phyloP scores from a whole-genome alignment of 805 yeast genomes.

The Clavispora fructus region DNA sequence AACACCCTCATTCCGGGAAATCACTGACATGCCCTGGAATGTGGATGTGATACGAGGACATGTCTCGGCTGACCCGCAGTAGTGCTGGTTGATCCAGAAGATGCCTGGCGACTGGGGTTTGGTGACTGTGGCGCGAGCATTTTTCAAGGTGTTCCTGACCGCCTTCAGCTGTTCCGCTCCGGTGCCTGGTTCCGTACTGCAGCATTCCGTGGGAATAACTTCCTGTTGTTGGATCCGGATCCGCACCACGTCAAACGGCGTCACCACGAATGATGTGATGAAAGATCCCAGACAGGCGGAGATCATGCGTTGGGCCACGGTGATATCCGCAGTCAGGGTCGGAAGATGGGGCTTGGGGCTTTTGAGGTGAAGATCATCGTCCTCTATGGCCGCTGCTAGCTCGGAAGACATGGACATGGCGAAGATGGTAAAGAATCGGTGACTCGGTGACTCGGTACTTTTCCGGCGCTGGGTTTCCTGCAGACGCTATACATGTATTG shows the following conservation, averaged over 20 bases:
- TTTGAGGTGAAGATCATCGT: constrained; percentile 14
- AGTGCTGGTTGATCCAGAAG: constrained; percentile 32
- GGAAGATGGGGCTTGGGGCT: neutral
- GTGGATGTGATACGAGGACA: constrained; percentile 63
- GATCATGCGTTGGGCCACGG: constrained; percentile 60
- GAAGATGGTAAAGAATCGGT: neutral
- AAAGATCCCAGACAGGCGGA: constrained; percentile 77
- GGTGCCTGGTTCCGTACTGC: neutral
- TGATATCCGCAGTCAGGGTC: constrained; percentile 26
- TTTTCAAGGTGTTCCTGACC: constrained; percentile 5
- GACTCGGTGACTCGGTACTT: neutral
- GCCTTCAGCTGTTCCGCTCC: constrained; percentile 3
- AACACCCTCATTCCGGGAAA: constrained; percentile 68
- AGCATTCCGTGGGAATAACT: constrained; percentile 27
- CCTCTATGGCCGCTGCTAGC: constrained; percentile 36
- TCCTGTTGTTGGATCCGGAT: constrained; percentile 77
- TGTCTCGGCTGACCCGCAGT: constrained; percentile 30
- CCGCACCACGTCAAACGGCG: constrained; percentile 79
- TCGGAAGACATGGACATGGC: constrained; percentile 37
- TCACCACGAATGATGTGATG: constrained; percentile 65
- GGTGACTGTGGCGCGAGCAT: neutral
- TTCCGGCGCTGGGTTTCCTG: neutral
- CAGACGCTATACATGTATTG: neutral
- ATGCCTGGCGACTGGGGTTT: constrained; percentile 16
- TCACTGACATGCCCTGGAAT: constrained; percentile 62